These are phyloP conservation scores for Coffea eugenioides DNA, from an alignment of 257 asterid genomes.

Conservation along the genomic window DNA sequence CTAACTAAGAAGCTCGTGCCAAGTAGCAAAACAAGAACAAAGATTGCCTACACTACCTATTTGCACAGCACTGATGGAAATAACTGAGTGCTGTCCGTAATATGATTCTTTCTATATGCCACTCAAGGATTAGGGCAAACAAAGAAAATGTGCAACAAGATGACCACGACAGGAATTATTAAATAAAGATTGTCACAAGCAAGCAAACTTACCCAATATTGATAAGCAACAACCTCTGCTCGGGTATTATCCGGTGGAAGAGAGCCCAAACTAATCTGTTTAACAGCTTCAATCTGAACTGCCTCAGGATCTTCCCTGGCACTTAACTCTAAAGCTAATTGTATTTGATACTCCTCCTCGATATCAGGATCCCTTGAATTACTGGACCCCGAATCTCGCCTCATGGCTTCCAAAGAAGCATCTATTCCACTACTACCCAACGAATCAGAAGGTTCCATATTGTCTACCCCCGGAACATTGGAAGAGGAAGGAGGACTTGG, in stretches of 20 bases:
- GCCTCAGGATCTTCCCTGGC: conserved; percentile 99
- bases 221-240: conserved; percentile 81
- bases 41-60: neutral
- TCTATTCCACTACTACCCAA: conserved; percentile 64
- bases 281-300: conserved; percentile 97
- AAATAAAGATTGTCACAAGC: neutral
- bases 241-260: conserved; percentile 68
- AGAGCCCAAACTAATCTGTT: conserved; percentile 93
- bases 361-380: conserved; percentile 77
- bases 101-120: neutral
- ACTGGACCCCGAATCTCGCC: conserved; percentile 57
- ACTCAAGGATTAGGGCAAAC: neutral
- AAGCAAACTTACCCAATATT: conserved; percentile 74
- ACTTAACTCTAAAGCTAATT: conserved; percentile 86
- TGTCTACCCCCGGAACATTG: conserved; percentile 46
- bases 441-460: conserved; percentile 71
- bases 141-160: neutral
- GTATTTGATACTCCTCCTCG: conserved; percentile 94
- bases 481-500: conserved; percentile 79
- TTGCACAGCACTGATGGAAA: neutral
- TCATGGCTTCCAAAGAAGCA: conserved; percentile 60
- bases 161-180: neutral
- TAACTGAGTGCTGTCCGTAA: neutral
- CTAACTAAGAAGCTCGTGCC: conserved; percentile 4
- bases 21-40: neutral